These are phyloP conservation scores for Prunus davidiana DNA, from an alignment of 306 rosid species.

Conservation along the genomic window DNA sequence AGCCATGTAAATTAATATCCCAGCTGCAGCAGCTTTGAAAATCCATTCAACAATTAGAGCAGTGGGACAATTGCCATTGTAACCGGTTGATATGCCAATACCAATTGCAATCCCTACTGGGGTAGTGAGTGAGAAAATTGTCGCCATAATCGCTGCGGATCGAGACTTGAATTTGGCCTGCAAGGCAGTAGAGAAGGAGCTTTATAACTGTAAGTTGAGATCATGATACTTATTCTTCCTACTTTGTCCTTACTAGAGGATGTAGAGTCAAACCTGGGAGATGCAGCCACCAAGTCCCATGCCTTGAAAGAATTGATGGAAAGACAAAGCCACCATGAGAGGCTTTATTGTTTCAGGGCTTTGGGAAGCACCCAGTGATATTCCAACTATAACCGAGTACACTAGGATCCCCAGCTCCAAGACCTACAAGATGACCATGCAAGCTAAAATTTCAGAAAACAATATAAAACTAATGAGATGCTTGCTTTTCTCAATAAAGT, in stretches of 20 bases:
- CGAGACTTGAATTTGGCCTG: constrained; percentile 57
- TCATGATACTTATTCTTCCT: too few relatives aligned
- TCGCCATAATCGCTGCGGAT: constrained; percentile 49
- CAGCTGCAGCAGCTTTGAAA: constrained; percentile 61
- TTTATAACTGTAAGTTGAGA: too few relatives aligned
- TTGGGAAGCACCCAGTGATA: constrained; percentile 55
- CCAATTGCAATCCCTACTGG: constrained; percentile 71
- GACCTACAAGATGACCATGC: constrained; percentile 34
- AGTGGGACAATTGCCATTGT: constrained; percentile 43
- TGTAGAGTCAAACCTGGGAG: constrained; percentile 44
- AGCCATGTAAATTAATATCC: constrained; percentile 73
- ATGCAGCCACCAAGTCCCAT: constrained; percentile 94
- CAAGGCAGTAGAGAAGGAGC: not conserved
- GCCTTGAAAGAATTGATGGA: constrained; percentile 90
- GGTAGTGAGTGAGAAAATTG: constrained; percentile 64
- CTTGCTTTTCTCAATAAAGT: not conserved
- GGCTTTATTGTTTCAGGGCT: constrained; percentile 54
- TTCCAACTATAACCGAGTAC: constrained; percentile 75
- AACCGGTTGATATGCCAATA: constrained; percentile 45
- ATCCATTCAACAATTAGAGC: constrained; percentile 58
- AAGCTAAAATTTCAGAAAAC: not conserved
- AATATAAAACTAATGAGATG: not conserved
- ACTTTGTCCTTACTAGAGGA: too few relatives aligned
- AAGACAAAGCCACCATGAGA: constrained; percentile 66
- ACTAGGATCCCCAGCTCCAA: constrained; percentile 81